Percentiles rank a stretch among this genome's conserved stretches.
Evolutionary conservation across 179 eudicot genomes (phyloP).

Genomic region (Spergularia azorica): DNA sequence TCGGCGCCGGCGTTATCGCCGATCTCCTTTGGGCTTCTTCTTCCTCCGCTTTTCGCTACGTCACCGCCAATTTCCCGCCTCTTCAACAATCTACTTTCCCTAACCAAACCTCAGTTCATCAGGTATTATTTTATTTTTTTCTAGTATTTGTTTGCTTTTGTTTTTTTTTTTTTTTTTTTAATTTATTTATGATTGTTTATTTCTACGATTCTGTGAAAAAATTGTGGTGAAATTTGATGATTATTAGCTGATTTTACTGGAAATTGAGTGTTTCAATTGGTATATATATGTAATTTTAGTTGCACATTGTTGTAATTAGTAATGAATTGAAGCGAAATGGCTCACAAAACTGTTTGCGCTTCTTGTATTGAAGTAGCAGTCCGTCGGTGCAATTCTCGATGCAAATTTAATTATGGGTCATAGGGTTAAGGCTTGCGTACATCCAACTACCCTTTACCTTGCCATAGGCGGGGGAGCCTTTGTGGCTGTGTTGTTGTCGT

Average conservation of each 20-base stretch:
- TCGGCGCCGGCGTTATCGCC: conserved; percentile 50
- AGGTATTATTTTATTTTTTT: conserved; percentile 23
- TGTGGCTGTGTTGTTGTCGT: not conserved
- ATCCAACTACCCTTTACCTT: too few relatives aligned
- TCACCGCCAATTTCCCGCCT: conserved; percentile 36
- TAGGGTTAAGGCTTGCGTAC: too few relatives aligned
- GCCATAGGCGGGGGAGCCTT: too few relatives aligned
- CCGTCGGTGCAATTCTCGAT: not conserved
- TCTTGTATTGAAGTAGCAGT: too few relatives aligned
- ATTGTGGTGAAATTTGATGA: not conserved
- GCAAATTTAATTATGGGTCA: not conserved
- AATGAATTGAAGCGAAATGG: too few relatives aligned
- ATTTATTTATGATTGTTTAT: not conserved
- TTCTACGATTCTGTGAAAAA: not conserved
- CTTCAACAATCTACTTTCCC: conserved; percentile 22
- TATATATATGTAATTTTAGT: too few relatives aligned
- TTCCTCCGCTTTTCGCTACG: conserved; percentile 33
- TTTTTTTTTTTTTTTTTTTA: not conserved
- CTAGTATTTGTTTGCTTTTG: not conserved
- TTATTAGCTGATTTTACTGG: too few relatives aligned
- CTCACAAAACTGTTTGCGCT: too few relatives aligned
- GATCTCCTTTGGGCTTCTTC: conserved; percentile 82
- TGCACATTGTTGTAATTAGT: not conserved
- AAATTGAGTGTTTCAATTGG: not conserved
- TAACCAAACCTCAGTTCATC: not conserved